Percentiles rank a stretch among this genome's conserved stretches.
These are phyloP conservation scores for Rosa chinensis DNA, from an alignment of 306 rosid species.

Conservation along the genomic window DNA sequence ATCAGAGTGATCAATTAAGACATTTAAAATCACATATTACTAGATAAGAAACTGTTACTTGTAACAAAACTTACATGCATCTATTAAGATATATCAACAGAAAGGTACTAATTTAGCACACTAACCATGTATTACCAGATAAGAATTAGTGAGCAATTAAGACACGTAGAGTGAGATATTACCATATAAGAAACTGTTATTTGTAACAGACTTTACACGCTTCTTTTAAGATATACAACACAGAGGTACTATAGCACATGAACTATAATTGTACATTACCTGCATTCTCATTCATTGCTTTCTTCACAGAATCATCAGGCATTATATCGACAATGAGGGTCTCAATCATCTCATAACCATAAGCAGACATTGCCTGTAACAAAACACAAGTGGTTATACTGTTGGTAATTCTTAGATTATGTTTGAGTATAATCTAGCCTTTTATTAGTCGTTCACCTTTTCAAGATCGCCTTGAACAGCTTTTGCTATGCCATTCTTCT, in stretches of 20 bases:
- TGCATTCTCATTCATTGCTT: conserved; percentile 77
- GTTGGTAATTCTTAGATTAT: not conserved
- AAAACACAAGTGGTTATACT: not conserved
- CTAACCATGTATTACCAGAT: too few species aligned
- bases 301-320: conserved; percentile 60
- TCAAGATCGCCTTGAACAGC: conserved; percentile 68
- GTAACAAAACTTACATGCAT: too few species aligned
- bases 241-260: not conserved
- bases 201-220: not conserved
- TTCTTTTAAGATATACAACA: not conserved
- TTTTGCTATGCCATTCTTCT: conserved; percentile 66
- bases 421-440: not conserved
- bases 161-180: not conserved
- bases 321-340: conserved; percentile 67
- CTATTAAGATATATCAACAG: too few species aligned
- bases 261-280: conserved; percentile 35
- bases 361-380: conserved; percentile 61
- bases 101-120: too few species aligned
- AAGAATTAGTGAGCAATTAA: not conserved
- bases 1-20: not conserved
- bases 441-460: conserved; percentile 39
- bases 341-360: conserved; percentile 67
- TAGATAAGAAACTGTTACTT: not conserved
- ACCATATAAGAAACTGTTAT: not conserved
- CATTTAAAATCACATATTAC: not conserved